Evolutionary conservation across 1,284 basidiomycete genomes (phyloP), one percentile per base, ranked within the genome.

Genomic region (Ganoderma meredithae): DNA sequence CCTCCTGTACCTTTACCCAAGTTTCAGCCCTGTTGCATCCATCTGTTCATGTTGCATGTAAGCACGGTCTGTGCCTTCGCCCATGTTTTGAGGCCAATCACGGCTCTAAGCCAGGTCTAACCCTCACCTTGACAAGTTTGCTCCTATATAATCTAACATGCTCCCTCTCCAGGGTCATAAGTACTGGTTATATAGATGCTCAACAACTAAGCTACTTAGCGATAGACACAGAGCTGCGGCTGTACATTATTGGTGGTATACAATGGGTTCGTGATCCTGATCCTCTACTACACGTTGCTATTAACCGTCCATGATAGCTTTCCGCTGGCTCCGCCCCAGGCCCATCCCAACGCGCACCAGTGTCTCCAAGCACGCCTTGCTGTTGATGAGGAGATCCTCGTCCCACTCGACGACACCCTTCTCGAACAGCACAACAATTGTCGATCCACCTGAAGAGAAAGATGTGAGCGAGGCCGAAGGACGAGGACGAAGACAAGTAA

Each of bases 271-370:
- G 41, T 43, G 41, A 19, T n/a, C 39, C 5, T 41, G 39, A 60
- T 27, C 53, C 39, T 60, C 43, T 60, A 60, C 58, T 40, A 39
- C 58, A n/a, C 25, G 56, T 5, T 27, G 52, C 27, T 41, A 39
- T 19, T 63, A 43, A 52, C 68, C 68, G 62, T 71, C 70, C 58
- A 27, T 56, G 64, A 69, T 27, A 49, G 65, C 59, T 53, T 71
- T 70, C 7, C 72, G 72, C 40, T 64, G 69, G 44, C 72, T 60
- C 39, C 74, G 73, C 8, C 95, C 95, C 73, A 97, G 87, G 17
- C 94, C 92, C 89, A 92, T 95, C 1, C 94, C 94, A 61, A 95
- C 93, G 27, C 94, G 89, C 19, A 97, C 95, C 52, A 97, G 86
- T 0, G 95, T 97, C 81, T 97, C 95, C 22, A 97, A 84, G 31